A percentile compares a stretch with the other conserved stretches of the same genome.
Conservation (phyloP, 345 rosid species). For the Ceriops zippeliana region DNA sequence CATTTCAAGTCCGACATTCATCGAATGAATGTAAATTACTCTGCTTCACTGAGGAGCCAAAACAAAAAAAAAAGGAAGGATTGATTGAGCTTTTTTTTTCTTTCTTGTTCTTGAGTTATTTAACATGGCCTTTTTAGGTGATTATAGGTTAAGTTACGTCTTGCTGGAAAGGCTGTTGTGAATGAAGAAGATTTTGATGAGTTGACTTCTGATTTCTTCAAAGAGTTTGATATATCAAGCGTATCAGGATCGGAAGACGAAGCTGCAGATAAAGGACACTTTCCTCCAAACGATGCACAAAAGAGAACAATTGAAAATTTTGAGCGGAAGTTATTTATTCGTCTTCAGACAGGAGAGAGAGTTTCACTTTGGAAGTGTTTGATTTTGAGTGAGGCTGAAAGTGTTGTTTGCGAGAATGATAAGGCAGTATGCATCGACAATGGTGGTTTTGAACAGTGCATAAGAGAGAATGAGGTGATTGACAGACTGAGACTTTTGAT, state of each 20-base stretch:
- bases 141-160: conserved; percentile 66
- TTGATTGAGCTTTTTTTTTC: too few relatives aligned
- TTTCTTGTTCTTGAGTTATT: not conserved
- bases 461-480: conserved; percentile 51
- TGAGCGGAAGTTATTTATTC: conserved; percentile 60
- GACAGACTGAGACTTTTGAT: conserved; percentile 49
- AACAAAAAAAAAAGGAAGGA: not conserved
- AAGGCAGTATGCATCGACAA: conserved; percentile 17
- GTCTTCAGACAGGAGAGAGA: conserved; percentile 63
- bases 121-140: not conserved
- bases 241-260: conserved; percentile 98
- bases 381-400: conserved; percentile 59
- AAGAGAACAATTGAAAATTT: conserved; percentile 33
- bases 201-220: conserved; percentile 60
- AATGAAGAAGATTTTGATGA: conserved; percentile 89
- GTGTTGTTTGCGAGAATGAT: conserved; percentile 39
- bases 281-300: conserved; percentile 20
- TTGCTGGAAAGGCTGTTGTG: conserved; percentile 71
- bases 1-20: conserved; percentile 92
- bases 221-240: conserved; percentile 81
- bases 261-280: conserved; percentile 33
- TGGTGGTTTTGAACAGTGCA: conserved; percentile 12
- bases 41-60: not conserved
- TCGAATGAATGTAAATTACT: conserved; percentile 64
- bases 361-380: conserved; percentile 77